Percentiles rank a stretch among this genome's conserved stretches.
These are phyloP conservation scores for Phyllostachys edulis DNA, from an alignment of 176 grass and related monocot genomes.

Conservation along the genomic window DNA sequence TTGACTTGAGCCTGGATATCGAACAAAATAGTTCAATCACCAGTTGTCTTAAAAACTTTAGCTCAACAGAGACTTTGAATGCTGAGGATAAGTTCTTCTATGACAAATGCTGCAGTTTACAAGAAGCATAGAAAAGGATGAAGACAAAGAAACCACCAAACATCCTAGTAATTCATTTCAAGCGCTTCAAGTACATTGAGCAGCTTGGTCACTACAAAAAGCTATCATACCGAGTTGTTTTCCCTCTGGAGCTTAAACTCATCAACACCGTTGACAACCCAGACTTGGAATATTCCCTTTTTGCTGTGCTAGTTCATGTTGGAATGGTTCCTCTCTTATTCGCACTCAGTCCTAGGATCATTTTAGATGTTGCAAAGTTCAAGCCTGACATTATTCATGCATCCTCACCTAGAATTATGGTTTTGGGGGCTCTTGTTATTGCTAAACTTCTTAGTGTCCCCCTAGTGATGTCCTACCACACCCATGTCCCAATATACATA, in stretches of 20 bases:
- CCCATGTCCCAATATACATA: too few relatives aligned
- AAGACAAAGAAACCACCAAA: conserved; percentile 96
- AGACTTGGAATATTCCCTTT: conserved; percentile 90
- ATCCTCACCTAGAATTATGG: too few relatives aligned
- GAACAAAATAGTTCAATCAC: conserved; percentile 98
- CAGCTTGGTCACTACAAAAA: conserved; percentile 94
- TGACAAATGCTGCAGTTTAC: conserved; percentile 98
- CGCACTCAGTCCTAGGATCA: too few relatives aligned
- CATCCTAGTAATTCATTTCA: conserved; percentile 94
- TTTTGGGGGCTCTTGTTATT: too few relatives aligned
- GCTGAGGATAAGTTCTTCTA: conserved; percentile 99
- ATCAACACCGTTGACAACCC: conserved; percentile 73
- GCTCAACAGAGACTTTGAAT: conserved; percentile 96
- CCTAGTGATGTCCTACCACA: too few relatives aligned
- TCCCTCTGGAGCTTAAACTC: conserved; percentile 95
- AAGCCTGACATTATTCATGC: too few relatives aligned
- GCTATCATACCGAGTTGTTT: conserved; percentile 84
- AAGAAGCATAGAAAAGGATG: conserved; percentile 98
- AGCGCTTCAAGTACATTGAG: conserved; percentile 96
- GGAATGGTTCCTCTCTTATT: too few relatives aligned
- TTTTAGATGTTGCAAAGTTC: too few relatives aligned
- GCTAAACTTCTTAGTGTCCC: too few relatives aligned
- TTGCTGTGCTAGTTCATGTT: conserved; percentile 90
- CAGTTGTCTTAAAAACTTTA: conserved; percentile 99
- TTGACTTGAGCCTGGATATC: conserved; percentile 94